These are phyloP conservation scores for Cystobasidium slooffiae DNA, from an alignment of 1,284 basidiomycete species.

Conservation along the genomic window DNA sequence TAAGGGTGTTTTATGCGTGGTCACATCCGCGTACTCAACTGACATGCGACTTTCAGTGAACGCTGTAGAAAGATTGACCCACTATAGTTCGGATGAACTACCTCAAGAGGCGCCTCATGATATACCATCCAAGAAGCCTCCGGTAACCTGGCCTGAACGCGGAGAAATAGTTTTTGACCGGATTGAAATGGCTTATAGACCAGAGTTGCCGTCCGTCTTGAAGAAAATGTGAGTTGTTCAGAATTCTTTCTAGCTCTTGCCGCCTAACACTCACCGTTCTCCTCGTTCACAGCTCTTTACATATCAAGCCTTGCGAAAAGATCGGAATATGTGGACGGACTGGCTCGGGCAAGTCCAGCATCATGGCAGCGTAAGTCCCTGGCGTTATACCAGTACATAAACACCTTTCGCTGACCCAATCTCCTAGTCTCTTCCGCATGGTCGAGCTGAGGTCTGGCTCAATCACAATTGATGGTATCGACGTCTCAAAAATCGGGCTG, in stretches of 20 bases:
- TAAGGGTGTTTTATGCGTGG: neutral
- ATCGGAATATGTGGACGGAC: constrained; percentile 58
- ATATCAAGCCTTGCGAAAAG: constrained; percentile 35
- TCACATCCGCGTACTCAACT: neutral
- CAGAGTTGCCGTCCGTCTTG: constrained; percentile 60
- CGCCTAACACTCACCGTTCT: neutral
- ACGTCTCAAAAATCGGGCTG: constrained; percentile 63
- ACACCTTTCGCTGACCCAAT: constrained; percentile 69
- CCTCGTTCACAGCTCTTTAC: neutral
- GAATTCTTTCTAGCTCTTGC: neutral
- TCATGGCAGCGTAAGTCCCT: constrained; percentile 63
- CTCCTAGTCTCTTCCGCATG: constrained; percentile 58
- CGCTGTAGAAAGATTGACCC: constrained; percentile 57
- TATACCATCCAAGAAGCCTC: constrained; percentile 65
- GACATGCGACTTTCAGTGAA: constrained; percentile 25
- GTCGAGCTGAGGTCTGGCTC: constrained; percentile 50
- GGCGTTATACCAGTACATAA: constrained; percentile 62
- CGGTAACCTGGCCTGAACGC: constrained; percentile 67
- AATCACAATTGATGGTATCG: constrained; percentile 56
- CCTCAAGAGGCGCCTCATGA: constrained; percentile 79
- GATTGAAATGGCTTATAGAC: constrained; percentile 50
- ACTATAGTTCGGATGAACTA: constrained; percentile 70
- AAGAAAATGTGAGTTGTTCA: constrained; percentile 51
- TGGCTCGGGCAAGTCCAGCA: constrained; percentile 69
- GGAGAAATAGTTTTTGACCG: constrained; percentile 57